Evolutionary conservation across 2,329 filamentous ascomycete genomes (phyloP).

Genomic region (Phyllosticta paracitricarpa): DNA sequence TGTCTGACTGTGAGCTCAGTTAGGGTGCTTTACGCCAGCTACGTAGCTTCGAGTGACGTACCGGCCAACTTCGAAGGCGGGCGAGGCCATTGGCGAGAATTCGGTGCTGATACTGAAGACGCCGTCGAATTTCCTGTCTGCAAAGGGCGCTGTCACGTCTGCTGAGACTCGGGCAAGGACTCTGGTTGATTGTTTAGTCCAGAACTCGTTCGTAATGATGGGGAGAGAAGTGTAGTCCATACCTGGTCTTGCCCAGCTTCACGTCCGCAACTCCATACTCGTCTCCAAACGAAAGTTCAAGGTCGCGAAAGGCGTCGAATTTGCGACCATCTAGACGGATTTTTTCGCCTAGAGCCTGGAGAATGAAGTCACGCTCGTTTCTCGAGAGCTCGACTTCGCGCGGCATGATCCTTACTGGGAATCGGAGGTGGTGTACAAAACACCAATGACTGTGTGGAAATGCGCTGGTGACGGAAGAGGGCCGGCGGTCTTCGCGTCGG

Average conservation of each 20-base stretch:
- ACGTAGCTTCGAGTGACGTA: constrained; percentile 26
- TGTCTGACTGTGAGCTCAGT: constrained; percentile 48
- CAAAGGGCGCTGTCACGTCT: constrained; percentile 74
- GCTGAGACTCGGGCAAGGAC: constrained; percentile 78
- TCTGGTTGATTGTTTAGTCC: constrained; percentile 37
- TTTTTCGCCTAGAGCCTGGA: constrained; percentile 70
- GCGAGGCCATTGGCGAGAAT: constrained; percentile 83
- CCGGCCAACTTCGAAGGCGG: constrained; percentile 77
- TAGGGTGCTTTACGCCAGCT: constrained; percentile 14
- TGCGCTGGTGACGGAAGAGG: constrained; percentile 4
- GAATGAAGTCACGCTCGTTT: constrained; percentile 79
- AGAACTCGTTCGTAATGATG: not conserved
- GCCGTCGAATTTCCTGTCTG: constrained; percentile 89
- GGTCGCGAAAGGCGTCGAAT: constrained; percentile 67
- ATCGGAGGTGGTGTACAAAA: not conserved
- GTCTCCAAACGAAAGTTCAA: constrained; percentile 75
- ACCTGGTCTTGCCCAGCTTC: constrained; percentile 83
- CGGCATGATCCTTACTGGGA: constrained; percentile 54
- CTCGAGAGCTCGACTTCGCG: constrained; percentile 83
- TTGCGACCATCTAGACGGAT: constrained; percentile 75
- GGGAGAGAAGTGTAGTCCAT: constrained; percentile 14
- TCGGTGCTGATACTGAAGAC: constrained; percentile 89
- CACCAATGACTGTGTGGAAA: not conserved
- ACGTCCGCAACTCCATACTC: constrained; percentile 88
- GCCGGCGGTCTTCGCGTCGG: not conserved